phyloP scores from a whole-genome alignment of 1,139 yeast species.

The Saccharomyces hybrid region DNA sequence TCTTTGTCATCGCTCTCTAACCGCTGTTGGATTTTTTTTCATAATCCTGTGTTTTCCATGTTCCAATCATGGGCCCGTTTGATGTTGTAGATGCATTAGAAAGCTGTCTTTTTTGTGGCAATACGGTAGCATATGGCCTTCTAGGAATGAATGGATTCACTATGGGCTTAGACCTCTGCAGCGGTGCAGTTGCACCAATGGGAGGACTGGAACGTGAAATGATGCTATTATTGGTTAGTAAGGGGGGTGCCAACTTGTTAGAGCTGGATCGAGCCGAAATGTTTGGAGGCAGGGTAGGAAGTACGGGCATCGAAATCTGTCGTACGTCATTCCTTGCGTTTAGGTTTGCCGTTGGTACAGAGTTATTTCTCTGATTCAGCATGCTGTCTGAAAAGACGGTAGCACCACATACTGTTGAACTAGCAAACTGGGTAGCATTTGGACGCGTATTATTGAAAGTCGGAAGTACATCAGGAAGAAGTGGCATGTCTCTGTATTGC shows the following conservation, averaged over 20 bases:
- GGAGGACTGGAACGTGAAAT: background rate
- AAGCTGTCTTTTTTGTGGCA: conserved; percentile 23
- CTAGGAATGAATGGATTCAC: conserved; percentile 24
- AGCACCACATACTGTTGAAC: background rate
- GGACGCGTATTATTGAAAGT: background rate
- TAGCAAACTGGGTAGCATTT: background rate
- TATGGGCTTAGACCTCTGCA: conserved; percentile 11
- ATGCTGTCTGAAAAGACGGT: background rate
- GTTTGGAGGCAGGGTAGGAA: background rate
- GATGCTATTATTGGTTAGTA: background rate
- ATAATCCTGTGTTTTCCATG: background rate
- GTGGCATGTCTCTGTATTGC: background rate
- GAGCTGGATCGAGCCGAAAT: background rate
- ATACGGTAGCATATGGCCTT: conserved; percentile 12
- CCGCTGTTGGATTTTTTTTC: background rate
- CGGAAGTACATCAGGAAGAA: background rate
- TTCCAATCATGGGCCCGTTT: background rate
- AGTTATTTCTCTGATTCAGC: background rate
- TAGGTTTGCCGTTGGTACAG: background rate
- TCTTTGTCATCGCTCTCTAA: too few species aligned
- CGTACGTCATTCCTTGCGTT: background rate
- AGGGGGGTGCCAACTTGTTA: background rate
- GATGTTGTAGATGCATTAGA: conserved; percentile 9
- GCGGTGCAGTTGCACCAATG: background rate
- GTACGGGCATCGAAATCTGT: background rate